Percentiles rank a stretch among this genome's conserved stretches.
Conservation (phyloP, 2,329 filamentous ascomycete species). For the Penicillium occitanis region DNA sequence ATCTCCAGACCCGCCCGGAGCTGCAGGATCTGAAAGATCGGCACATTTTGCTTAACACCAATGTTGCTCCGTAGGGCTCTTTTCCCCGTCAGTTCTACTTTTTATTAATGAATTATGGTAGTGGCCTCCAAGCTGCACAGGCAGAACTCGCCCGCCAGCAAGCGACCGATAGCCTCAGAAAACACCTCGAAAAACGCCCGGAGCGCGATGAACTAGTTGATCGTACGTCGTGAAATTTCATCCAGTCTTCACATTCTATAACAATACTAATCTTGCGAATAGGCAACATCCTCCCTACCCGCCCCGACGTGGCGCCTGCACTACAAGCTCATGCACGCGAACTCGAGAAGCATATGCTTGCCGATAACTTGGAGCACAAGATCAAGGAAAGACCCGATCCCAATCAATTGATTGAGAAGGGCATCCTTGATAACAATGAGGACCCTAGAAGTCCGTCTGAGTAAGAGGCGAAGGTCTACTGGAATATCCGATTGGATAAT, state of each 20-base stretch:
- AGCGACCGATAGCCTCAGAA: constrained; percentile 63
- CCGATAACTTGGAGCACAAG: constrained; percentile 82
- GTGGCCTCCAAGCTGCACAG: constrained; percentile 61
- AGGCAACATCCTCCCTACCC: constrained; percentile 83
- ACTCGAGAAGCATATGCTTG: constrained; percentile 84
- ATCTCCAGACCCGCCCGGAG: constrained; percentile 69
- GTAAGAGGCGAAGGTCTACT: neutral
- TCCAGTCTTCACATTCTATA: neutral
- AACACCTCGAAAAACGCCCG: constrained; percentile 61
- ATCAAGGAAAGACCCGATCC: constrained; percentile 74
- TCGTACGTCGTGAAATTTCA: constrained; percentile 54
- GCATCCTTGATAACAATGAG: constrained; percentile 70
- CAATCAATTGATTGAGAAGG: constrained; percentile 73
- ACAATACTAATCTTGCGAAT: constrained; percentile 7
- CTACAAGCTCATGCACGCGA: constrained; percentile 79
- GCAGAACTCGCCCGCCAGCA: constrained; percentile 65
- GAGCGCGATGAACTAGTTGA: constrained; percentile 76
- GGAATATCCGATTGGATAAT: neutral
- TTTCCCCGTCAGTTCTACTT: neutral
- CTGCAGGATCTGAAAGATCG: constrained; percentile 65
- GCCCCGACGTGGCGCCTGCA: constrained; percentile 70
- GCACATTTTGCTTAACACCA: constrained; percentile 67
- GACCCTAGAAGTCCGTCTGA: constrained; percentile 36
- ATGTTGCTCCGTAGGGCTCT: constrained; percentile 59
- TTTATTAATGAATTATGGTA: constrained; percentile 29